Evolutionary conservation across 331 rosid genomes (phyloP), one percentile per base, ranked within the genome.

Genomic region (Telfairia occidentalis): DNA sequence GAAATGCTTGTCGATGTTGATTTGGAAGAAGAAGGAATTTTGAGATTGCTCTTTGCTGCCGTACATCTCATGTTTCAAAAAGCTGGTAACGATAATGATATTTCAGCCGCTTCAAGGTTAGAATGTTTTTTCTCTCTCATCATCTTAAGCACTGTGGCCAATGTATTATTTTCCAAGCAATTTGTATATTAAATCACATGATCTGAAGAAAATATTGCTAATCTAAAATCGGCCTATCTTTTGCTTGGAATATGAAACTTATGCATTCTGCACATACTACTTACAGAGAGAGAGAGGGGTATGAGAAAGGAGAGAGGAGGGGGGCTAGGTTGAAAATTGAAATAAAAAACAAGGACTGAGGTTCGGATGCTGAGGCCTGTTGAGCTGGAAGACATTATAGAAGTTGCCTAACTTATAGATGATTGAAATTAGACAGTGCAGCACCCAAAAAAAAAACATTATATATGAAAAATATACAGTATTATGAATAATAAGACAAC

Each of bases 71-170:
- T 91, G 85, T 85, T 91, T 78, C 83, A 66, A 35, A 91, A 78
- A 84, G 83, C 84, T 87, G 95, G 88, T 77, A 89, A 80, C 79
- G 98, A 91, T 71, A 88, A 81, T 40, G 98, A 92, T 77, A 82
- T 86, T 78, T 94, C 97, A 84, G 91, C 95, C 70, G 95, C 97
- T 65, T 91, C 97, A 71, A 89, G 98, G 98, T 93, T 93, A 85
- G 71, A 78, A 72, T 61, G 30, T 24, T 10, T 49, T 30, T 8
- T 32, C 26, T 6, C 42, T 26, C 38, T 18, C 60, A 32, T 48
- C 63, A 46, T 72, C 42, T 3, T 29, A 72, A 43, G 50, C 35
- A 66, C 53, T 40, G 10, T 21, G 21, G 23, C 50, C 9, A 23
- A 10, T 66, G 10, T 38, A 23, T 40, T 66, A 40, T 38, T 23